A percentile compares a stretch with the other conserved stretches of the same genome.
These are phyloP conservation scores for Skeletonema marinoi DNA, from an alignment of 108 stramenopile genomes.

Conservation along the genomic window DNA sequence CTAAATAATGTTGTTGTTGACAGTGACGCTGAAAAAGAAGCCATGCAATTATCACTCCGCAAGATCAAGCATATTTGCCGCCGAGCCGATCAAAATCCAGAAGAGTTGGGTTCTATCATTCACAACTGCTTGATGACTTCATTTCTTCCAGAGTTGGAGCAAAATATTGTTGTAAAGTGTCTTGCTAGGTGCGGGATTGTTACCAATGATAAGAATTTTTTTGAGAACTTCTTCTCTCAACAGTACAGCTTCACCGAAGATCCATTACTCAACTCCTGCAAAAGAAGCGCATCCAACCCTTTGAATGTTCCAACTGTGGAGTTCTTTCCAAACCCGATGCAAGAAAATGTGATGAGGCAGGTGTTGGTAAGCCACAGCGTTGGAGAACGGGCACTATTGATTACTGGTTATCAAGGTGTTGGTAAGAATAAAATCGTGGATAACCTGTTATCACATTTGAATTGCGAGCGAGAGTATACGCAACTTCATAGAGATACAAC, in stretches of 20 bases:
- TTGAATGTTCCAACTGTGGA: conserved; percentile 51
- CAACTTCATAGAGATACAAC: conserved; percentile 95
- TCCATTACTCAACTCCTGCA: conserved; percentile 27
- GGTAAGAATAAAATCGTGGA: conserved; percentile 92
- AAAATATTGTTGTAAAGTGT: conserved; percentile 45
- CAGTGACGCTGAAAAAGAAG: conserved; percentile 50
- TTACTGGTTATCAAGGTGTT: conserved; percentile 91
- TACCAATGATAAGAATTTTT: neutral
- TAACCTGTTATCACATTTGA: conserved; percentile 54
- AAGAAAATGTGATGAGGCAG: conserved; percentile 48
- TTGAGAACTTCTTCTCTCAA: neutral
- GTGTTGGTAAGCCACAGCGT: conserved; percentile 54
- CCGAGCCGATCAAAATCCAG: conserved; percentile 38
- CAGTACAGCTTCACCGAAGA: conserved; percentile 5
- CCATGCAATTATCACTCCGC: conserved; percentile 45
- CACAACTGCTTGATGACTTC: conserved; percentile 44
- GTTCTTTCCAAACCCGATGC: conserved; percentile 53
- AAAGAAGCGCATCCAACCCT: conserved; percentile 41
- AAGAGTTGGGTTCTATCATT: conserved; percentile 33
- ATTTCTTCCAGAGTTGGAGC: conserved; percentile 56
- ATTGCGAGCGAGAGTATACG: conserved; percentile 89
- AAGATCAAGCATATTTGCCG: conserved; percentile 61
- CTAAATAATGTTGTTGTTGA: conserved; percentile 53
- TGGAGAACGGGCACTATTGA: conserved; percentile 72
- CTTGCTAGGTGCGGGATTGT: conserved; percentile 34